A percentile compares a stretch with the other conserved stretches of the same genome.
Conservation (phyloP, 345 rosid genomes). For the Hibiscus mutabilis region DNA sequence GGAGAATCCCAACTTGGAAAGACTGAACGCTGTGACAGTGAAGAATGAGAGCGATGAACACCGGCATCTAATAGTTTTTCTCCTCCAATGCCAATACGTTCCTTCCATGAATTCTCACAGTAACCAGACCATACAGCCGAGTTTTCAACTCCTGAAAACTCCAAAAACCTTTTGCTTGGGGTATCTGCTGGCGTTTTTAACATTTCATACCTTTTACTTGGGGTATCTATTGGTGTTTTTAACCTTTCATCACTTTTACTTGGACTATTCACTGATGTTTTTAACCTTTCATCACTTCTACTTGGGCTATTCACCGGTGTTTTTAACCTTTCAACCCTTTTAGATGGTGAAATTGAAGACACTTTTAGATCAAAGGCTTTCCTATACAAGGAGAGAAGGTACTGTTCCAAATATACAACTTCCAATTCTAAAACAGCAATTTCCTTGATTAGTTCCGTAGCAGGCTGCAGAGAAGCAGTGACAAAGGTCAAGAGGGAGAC, state of each 20-base stretch:
- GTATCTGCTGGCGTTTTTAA: neutral
- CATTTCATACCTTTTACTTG: neutral
- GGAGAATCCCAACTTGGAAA: conserved; percentile 45
- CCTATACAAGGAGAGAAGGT: conserved; percentile 82
- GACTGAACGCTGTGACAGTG: conserved; percentile 63
- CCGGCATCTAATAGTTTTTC: conserved; percentile 45
- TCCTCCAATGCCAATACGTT: conserved; percentile 29
- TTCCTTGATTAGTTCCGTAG: conserved; percentile 77
- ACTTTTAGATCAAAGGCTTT: conserved; percentile 73
- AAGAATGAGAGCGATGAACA: conserved; percentile 67
- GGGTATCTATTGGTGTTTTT: neutral
- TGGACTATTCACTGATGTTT: conserved; percentile 37
- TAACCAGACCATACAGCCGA: conserved; percentile 21
- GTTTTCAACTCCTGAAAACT: conserved; percentile 19
- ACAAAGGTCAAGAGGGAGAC: conserved; percentile 10
- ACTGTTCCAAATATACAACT: conserved; percentile 81
- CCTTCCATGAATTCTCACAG: conserved; percentile 27
- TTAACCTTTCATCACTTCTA: conserved; percentile 36
- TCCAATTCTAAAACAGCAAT: conserved; percentile 84
- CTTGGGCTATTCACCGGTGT: conserved; percentile 36
- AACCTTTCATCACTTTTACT: neutral
- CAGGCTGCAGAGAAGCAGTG: conserved; percentile 43
- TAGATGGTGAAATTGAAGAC: conserved; percentile 43
- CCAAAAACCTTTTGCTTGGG: neutral
- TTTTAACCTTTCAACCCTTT: conserved; percentile 40